A percentile compares a stretch with the other conserved stretches of the same genome.
These are phyloP conservation scores for Rossbeevera mucosa DNA, from an alignment of 768 basidiomycete species.

Conservation along the genomic window DNA sequence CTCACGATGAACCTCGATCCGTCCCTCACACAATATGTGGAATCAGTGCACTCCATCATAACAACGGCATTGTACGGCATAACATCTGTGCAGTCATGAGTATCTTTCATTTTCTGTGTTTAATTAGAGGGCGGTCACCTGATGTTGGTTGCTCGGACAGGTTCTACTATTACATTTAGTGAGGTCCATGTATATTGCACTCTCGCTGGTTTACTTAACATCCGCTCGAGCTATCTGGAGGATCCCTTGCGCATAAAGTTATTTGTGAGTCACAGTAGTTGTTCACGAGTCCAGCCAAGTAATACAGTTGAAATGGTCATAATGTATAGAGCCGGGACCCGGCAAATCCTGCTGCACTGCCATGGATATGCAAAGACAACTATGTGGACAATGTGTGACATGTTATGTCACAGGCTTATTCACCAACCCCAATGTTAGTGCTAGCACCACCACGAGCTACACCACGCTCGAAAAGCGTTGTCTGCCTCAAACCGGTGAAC, in stretches of 20 bases:
- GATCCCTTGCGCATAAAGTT: slow-evolving; percentile 4
- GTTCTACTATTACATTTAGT: slow-evolving; percentile 5
- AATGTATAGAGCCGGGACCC: too few species aligned
- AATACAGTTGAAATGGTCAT: too few species aligned
- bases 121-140: background rate
- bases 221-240: slow-evolving; percentile 1
- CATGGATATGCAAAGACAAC: too few species aligned
- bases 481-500: too few species aligned
- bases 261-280: slow-evolving; percentile 10
- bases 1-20: background rate
- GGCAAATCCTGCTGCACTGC: too few species aligned
- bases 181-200: background rate
- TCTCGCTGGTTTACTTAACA: background rate
- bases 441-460: too few species aligned
- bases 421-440: too few species aligned
- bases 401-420: too few species aligned
- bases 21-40: background rate
- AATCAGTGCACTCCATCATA: background rate
- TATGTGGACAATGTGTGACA: too few species aligned
- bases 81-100: background rate
- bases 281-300: background rate
- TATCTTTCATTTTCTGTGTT: background rate
- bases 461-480: too few species aligned
- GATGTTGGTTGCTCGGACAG: background rate
- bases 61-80: background rate